Evolutionary conservation across 1,284 basidiomycete species (phyloP), one percentile per base, ranked within the genome.

Genomic region (Cystobasidium pallidum): DNA sequence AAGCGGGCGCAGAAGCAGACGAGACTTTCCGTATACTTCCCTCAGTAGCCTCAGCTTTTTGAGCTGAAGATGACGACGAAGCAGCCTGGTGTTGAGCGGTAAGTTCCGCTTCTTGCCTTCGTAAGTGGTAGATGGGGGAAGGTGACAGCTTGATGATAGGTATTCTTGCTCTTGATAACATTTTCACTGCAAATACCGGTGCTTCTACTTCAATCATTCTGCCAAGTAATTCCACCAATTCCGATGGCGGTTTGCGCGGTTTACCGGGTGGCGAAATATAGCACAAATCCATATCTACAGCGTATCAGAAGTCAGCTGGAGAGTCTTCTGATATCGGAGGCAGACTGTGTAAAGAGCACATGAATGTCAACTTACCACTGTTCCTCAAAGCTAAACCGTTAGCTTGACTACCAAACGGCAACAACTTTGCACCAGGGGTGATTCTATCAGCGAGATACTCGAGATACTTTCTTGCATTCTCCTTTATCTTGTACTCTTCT

Each of bases 121-220:
- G 62, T 41, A 64, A 43, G 26, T 64, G 62, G 21, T 64, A 64
- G n/a, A 64, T 64, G 6, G 62, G 62, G 10, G 62, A 64, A 17
- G 62, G 62, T 36, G 62, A 93, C 72, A 99, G 86, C 84, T 99
- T 99, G 80, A 99, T 93, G 81, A 99, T 99, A 28, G 95, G 95
- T 84, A 99, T 98, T 77, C 95, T 89, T 19, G 95, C 95, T 82
- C 95, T 91, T 4, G 95, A 94, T 43, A 99, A 84, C 15, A 94
- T 91, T 82, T 98, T 97, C 83, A 99, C 94, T 79, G 89, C 90
- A 81, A 98, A 98, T 82, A 96, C 94, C 52, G 95, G 98, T 84
- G 98, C 94, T 90, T 80, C 21, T 32, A 55, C 26, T 82, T 96
- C 91, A 30, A 99, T 88, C 63, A 98, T 85, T 82, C 94, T 89